A percentile compares a stretch with the other conserved stretches of the same genome.
These are phyloP conservation scores for Aspergillus mulundensis DNA, from an alignment of 495 filamentous ascomycete genomes.

Conservation along the genomic window DNA sequence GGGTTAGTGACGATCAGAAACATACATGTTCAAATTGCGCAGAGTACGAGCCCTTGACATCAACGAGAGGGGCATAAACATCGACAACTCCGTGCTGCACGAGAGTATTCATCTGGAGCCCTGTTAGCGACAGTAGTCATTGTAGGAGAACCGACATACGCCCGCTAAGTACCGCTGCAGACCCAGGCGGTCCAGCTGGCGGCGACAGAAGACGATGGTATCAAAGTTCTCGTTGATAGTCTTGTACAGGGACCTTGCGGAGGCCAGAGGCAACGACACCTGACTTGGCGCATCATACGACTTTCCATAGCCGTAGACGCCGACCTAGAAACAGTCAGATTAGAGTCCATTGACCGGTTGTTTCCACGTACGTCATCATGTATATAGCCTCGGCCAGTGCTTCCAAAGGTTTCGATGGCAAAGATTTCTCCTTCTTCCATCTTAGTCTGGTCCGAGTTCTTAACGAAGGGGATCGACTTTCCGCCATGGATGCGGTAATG, in stretches of 20 bases:
- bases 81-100: slow-evolving; percentile 52
- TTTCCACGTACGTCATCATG: slow-evolving; percentile 42
- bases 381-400: slow-evolving; percentile 50
- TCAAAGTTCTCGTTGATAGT: slow-evolving; percentile 64
- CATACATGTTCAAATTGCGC: slow-evolving; percentile 62
- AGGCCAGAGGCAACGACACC: slow-evolving; percentile 47
- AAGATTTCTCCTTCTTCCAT: slow-evolving; percentile 67
- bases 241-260: slow-evolving; percentile 55
- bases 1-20: not conserved
- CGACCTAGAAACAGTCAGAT: slow-evolving; percentile 19
- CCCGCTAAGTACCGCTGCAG: slow-evolving; percentile 58
- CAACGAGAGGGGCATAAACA: slow-evolving; percentile 48
- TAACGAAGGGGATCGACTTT: slow-evolving; percentile 60
- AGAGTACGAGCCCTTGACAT: slow-evolving; percentile 53
- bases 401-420: slow-evolving; percentile 64
- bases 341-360: not conserved
- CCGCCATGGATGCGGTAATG: slow-evolving; percentile 58
- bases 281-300: slow-evolving; percentile 42
- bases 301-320: slow-evolving; percentile 50
- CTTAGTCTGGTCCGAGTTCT: slow-evolving; percentile 53
- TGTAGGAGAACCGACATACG: slow-evolving; percentile 29
- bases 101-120: slow-evolving; percentile 46
- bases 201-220: slow-evolving; percentile 57
- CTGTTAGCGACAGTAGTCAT: not conserved
- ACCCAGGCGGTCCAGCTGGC: slow-evolving; percentile 61